Evolutionary conservation across 2,329 filamentous ascomycete genomes (phyloP), one percentile per base, ranked within the genome.

Genomic region (Ascochyta clinopodiicola): DNA sequence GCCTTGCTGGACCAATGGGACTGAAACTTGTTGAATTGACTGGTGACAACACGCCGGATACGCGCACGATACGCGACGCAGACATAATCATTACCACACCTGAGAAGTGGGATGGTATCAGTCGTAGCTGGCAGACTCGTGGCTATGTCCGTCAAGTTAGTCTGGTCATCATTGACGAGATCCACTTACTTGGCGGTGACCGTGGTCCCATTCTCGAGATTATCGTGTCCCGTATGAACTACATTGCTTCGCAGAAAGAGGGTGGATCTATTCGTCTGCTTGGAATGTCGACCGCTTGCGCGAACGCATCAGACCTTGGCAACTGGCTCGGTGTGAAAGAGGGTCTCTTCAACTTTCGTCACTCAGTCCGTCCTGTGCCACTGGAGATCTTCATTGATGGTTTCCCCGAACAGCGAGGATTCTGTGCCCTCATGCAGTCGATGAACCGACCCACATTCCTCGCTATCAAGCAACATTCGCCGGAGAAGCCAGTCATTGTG

Each of bases 21-120:
- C 75, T 98, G 60, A 96, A 92, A 75, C 81, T 99, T 19, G 95
- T 99, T 15, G 95, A 99, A 77, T 80, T 99, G 79, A 99, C 96
- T 12, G 93, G 90, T 81, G 95, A 99, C 79, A 99, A 98, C 70
- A 99, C 96, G 0, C 96, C 96, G 0, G 95, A 99, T 71, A 99
- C 95, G 0, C 85, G 92, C 45, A 97, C 94, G 0, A 99, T 99
- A 67, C 87, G 93, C 65, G 90, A 98, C 71, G 95, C 95, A 3
- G 95, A 99, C 73, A 92, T 99, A 59, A 99, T 99, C 67, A 92
- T 99, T 68, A 99, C 95, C 0, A 99, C 96, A 0, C 96, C 95
- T n/a, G 95, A 99, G 78, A 99, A 99, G 75, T 99, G 95, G 95
- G 96, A 99, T 73, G 96, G 96, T 85, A 98, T 99, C 65, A 96